A percentile compares a stretch with the other conserved stretches of the same genome.
Evolutionary conservation across 164 flowering plant genomes (phyloP).

Genomic region (Vitis labrusca): DNA sequence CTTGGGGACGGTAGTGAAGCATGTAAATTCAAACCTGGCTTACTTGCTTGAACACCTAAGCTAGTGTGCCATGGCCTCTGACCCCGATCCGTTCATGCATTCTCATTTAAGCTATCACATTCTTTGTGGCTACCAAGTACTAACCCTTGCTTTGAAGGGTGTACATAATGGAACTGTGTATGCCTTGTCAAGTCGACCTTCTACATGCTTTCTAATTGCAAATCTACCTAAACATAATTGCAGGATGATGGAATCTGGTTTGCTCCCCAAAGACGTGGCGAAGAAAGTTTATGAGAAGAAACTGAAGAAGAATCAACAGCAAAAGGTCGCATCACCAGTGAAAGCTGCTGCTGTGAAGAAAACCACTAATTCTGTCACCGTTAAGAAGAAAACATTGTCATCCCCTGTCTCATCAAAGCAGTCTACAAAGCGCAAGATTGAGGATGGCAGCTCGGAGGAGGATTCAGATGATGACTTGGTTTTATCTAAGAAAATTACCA

Average conservation of each 20-base stretch:
- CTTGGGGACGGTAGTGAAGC: too few relatives aligned
- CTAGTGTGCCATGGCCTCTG: too few relatives aligned
- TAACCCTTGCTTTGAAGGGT: too few relatives aligned
- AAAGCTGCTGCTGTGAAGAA: conserved; percentile 44
- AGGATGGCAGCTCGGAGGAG: conserved; percentile 32
- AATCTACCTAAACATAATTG: conserved; percentile 2
- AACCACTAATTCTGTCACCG: conserved; percentile 31
- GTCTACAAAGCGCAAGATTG: conserved; percentile 46
- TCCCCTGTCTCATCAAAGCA: conserved; percentile 29
- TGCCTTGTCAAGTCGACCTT: too few relatives aligned
- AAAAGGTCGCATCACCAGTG: conserved; percentile 51
- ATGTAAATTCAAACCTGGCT: too few relatives aligned
- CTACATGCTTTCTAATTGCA: too few relatives aligned
- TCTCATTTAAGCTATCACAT: too few relatives aligned
- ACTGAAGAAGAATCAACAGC: conserved; percentile 46
- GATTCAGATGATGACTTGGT: conserved; percentile 52
- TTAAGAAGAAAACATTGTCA: conserved; percentile 27
- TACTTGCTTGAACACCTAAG: too few relatives aligned
- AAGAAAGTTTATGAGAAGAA: conserved; percentile 63
- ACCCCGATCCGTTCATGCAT: too few relatives aligned
- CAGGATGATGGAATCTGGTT: conserved; percentile 95
- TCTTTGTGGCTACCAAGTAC: too few relatives aligned
- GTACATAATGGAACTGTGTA: too few relatives aligned
- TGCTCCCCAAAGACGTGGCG: conserved; percentile 65
- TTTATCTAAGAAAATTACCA: conserved; percentile 15